Conservation (phyloP, 2,329 filamentous ascomycete genomes). For the Fusarium aywerte region DNA sequence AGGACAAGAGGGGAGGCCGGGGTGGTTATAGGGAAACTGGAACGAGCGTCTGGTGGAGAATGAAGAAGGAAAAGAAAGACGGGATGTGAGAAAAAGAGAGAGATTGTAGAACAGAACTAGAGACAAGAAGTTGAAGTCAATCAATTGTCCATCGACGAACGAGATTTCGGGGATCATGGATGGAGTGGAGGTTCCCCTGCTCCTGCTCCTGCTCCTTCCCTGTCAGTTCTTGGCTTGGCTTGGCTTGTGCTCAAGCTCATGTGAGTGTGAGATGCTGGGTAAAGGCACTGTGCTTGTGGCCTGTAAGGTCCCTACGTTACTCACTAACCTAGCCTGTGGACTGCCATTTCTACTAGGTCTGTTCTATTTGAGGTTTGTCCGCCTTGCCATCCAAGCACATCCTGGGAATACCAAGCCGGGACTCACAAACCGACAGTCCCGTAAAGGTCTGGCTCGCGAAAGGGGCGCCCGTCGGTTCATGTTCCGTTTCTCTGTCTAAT, state of each 20-base stretch:
- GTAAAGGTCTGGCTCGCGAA: constrained; percentile 10
- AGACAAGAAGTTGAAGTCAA: constrained; percentile 30
- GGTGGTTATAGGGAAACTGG: constrained; percentile 41
- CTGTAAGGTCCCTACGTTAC: not conserved
- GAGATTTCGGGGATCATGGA: constrained; percentile 40
- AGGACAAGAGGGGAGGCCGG: constrained; percentile 28
- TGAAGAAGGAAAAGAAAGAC: constrained; percentile 31
- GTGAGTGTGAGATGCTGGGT: constrained; percentile 16
- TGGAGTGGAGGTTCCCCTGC: constrained; percentile 35
- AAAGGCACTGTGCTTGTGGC: constrained; percentile 26
- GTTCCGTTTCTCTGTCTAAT: not conserved
- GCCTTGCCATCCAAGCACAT: constrained; percentile 23
- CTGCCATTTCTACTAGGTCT: constrained; percentile 7
- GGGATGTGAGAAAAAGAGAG: constrained; percentile 9
- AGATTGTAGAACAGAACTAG: constrained; percentile 7
- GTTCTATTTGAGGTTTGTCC: constrained; percentile 29
- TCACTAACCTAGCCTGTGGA: too few relatives aligned
- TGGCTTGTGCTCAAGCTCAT: constrained; percentile 26
- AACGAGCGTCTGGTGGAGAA: constrained; percentile 44
- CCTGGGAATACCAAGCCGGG: constrained; percentile 24
- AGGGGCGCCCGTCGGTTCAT: constrained; percentile 23
- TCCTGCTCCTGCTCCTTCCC: constrained; percentile 35
- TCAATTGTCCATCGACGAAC: constrained; percentile 32
- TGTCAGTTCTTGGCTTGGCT: constrained; percentile 7
- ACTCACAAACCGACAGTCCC: constrained; percentile 15